phyloP scores from a whole-genome alignment of 805 yeast genomes.

The Saccharomycopsis sp. region DNA sequence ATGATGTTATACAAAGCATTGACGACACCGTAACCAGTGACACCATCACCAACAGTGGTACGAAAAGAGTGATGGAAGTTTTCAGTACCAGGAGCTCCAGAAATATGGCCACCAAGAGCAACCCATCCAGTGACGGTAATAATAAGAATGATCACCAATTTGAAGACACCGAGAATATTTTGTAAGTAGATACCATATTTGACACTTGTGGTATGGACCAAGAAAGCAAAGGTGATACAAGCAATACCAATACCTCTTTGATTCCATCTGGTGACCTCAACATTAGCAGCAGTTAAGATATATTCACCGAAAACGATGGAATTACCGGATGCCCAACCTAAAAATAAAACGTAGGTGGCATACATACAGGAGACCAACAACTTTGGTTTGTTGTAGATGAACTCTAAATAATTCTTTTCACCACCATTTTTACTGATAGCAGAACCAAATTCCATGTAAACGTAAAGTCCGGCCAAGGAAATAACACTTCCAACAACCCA shows the following conservation, averaged over 20 bases:
- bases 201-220: constrained; percentile 54
- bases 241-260: constrained; percentile 73
- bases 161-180: constrained; percentile 61
- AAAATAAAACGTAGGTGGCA: constrained; percentile 64
- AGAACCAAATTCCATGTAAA: constrained; percentile 76
- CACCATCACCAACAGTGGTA: constrained; percentile 38
- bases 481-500: constrained; percentile 74
- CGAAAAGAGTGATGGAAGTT: constrained; percentile 55
- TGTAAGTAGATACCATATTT: constrained; percentile 63
- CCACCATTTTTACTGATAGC: constrained; percentile 81
- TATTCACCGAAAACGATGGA: constrained; percentile 77
- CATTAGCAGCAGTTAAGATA: constrained; percentile 66
- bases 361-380: constrained; percentile 60
- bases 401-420: constrained; percentile 76
- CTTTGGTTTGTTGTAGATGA: constrained; percentile 59
- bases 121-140: constrained; percentile 79
- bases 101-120: constrained; percentile 66
- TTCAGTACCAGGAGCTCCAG: constrained; percentile 45
- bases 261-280: constrained; percentile 65
- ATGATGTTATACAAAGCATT: constrained; percentile 76
- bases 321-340: constrained; percentile 86
- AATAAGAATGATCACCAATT: constrained; percentile 61
- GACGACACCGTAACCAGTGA: constrained; percentile 63
- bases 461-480: constrained; percentile 56
- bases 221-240: constrained; percentile 62